phyloP scores from a whole-genome alignment of 345 rosid species.

The Barbarea vulgaris region DNA sequence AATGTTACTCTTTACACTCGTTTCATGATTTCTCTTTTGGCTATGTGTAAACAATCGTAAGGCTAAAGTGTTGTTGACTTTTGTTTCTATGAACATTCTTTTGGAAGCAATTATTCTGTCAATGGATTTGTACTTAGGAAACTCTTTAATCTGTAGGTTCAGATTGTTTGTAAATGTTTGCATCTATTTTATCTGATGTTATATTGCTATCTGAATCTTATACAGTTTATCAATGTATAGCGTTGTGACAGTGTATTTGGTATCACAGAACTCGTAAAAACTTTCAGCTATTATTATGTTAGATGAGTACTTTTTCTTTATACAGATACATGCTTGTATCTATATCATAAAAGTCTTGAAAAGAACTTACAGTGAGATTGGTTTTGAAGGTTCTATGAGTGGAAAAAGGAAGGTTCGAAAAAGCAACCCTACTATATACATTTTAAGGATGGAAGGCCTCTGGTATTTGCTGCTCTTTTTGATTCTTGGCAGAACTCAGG shows the following conservation, averaged over 20 bases:
- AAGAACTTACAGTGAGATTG: neutral
- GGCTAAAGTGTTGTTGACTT: neutral
- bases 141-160: neutral
- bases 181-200: slow-evolving; percentile 1
- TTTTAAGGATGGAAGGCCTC: slow-evolving; percentile 81
- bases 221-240: neutral
- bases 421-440: slow-evolving; percentile 91
- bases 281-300: neutral
- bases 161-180: neutral
- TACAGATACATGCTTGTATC: neutral
- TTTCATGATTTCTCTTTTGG: neutral
- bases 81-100: neutral
- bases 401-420: slow-evolving; percentile 91
- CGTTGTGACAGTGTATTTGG: neutral
- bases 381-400: slow-evolving; percentile 80
- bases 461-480: slow-evolving; percentile 87
- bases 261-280: neutral
- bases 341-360: neutral
- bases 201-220: neutral
- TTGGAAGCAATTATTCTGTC: neutral
- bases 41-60: neutral
- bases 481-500: slow-evolving; percentile 82
- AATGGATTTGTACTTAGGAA: neutral
- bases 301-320: neutral
- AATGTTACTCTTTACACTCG: neutral